phyloP scores from a whole-genome alignment of 176 grass and related monocot genomes.

The Carex littledalei region DNA sequence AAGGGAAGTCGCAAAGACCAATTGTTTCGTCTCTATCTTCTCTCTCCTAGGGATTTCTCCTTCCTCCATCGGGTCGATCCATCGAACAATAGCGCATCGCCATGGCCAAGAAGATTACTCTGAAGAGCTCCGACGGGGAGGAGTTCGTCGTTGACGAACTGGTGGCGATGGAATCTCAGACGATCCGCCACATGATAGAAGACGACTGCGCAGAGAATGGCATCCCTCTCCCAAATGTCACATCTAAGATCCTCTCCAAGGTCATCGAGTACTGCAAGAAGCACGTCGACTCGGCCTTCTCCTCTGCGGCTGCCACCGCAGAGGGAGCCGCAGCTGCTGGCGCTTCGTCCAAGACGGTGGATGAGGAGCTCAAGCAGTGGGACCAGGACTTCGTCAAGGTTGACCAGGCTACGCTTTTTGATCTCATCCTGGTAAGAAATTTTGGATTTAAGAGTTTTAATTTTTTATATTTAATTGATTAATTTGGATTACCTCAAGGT shows the following conservation, averaged over 20 bases:
- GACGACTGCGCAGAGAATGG: conserved; percentile 26
- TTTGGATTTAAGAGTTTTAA: not conserved
- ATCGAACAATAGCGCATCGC: not conserved
- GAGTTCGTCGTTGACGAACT: conserved; percentile 37
- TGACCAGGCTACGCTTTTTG: conserved; percentile 41
- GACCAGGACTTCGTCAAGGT: conserved; percentile 38
- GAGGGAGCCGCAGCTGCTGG: not conserved
- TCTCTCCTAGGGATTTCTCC: not conserved
- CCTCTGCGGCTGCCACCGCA: not conserved
- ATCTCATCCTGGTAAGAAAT: conserved; percentile 35
- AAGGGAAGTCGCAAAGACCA: not conserved
- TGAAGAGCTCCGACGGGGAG: conserved; percentile 36
- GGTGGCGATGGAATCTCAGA: conserved; percentile 35
- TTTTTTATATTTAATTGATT: not conserved
- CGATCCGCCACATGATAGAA: conserved; percentile 41
- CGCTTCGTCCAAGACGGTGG: not conserved
- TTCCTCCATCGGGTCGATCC: not conserved
- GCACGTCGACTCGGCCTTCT: conserved; percentile 23
- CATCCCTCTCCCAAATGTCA: conserved; percentile 32
- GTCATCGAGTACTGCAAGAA: conserved; percentile 34
- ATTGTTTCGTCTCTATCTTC: not conserved
- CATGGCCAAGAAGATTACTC: conserved; percentile 29
- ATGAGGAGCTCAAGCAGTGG: conserved; percentile 32
- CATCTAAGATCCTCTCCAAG: conserved; percentile 24
- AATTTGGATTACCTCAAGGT: not conserved